These are phyloP conservation scores for Colletotrichum lentis DNA, from an alignment of 2,329 filamentous ascomycete species.

Conservation along the genomic window DNA sequence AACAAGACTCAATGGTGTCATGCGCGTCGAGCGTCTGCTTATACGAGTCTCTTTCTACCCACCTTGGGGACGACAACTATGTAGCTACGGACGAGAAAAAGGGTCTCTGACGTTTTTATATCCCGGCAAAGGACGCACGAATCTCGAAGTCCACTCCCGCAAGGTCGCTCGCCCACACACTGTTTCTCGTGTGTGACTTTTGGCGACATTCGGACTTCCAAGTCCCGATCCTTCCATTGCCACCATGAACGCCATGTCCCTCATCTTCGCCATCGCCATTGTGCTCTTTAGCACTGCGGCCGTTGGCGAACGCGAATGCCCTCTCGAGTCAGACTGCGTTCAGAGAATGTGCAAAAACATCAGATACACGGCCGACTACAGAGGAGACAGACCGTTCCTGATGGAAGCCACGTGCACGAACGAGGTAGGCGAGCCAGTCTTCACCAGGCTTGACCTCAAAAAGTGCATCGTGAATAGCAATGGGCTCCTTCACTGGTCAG, in stretches of 20 bases:
- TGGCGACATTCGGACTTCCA: not conserved
- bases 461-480: slow-evolving; percentile 7
- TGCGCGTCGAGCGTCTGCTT: too few relatives aligned
- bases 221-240: too few relatives aligned
- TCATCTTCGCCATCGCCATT: not conserved
- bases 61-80: too few relatives aligned
- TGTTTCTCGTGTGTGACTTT: too few relatives aligned
- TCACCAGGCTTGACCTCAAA: slow-evolving; percentile 11
- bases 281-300: not conserved
- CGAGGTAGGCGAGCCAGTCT: not conserved
- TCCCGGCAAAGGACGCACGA: too few relatives aligned
- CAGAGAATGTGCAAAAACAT: not conserved
- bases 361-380: not conserved
- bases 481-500: not conserved
- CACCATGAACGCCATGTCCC: not conserved
- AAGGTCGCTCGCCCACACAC: too few relatives aligned
- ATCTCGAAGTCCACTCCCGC: too few relatives aligned
- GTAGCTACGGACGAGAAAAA: too few relatives aligned
- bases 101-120: too few relatives aligned
- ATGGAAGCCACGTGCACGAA: slow-evolving; percentile 2
- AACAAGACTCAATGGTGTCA: too few relatives aligned
- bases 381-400: not conserved
- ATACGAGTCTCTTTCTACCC: too few relatives aligned
- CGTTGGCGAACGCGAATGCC: not conserved
- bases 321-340: slow-evolving; percentile 13